Base-by-base conservation (phyloP, 2,329 filamentous ascomycete genomes). In the Zymoseptoria tritici region DNA sequence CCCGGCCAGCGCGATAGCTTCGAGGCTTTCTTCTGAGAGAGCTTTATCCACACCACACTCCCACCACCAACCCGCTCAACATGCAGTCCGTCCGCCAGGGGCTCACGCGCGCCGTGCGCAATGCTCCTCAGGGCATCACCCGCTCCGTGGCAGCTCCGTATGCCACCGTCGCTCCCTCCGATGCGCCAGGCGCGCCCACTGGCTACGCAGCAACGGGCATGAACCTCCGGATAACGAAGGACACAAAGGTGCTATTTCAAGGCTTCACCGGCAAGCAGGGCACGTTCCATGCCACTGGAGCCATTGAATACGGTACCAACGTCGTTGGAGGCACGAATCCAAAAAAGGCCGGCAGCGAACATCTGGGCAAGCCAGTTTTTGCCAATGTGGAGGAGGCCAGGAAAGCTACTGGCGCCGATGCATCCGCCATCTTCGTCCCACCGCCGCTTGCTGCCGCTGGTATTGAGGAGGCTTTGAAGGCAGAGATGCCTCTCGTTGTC, bases 271-370 rank as follows among this genome's bases (percentile, higher is more conserved):
- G 93, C 76, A 71, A 68, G 63, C 71, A 73, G 60, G 62, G 67
- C 70, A 97, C 93, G 71, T 99, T 99, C 84, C 94, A 99, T 78
- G 94, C 94, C 68, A 85, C 91, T 77, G 92, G 97, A 81, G 94
- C 94, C 68, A 97, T 99, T 78, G 94, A 96, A 78, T 99, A 99
- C 80, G 94, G 93, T 76, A 99, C 94, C 71, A 93, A 96, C 76
- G 91, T 99, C 68, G 91, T 99, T 68, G 94, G 94, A 77, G 94
- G 94, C 75, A 97, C 93, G 74, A 97, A 97, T 82, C 94, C 94
- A 75, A 97, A 96, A 85, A 99, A 99, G 83, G 94, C 94, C 67
- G 94, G 94, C 73, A 80, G 85, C 72, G 87, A 85, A 75, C 94
- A 99, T 79, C 86, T 99, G 64, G 91, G 86, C 75, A 88, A 89